A percentile compares a stretch with the other conserved stretches of the same genome.
phyloP scores from a whole-genome alignment of 371 early-diverging fungal genomes.

The Catenaria anguillulae region DNA sequence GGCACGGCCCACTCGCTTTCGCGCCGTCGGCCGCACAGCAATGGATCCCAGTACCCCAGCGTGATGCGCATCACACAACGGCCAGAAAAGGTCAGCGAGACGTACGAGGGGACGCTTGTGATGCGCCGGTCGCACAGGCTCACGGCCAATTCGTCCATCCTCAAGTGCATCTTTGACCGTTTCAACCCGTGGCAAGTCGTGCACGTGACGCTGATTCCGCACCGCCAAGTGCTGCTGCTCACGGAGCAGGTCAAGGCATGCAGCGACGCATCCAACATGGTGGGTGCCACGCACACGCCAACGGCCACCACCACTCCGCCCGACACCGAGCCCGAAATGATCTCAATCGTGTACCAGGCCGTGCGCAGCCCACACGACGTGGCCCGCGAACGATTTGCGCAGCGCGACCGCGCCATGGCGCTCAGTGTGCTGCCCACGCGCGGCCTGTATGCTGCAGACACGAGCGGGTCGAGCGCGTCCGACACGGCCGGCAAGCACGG shows the following conservation, averaged over 20 bases:
- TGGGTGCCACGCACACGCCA: not conserved
- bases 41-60: no score
- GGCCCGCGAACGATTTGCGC: not conserved
- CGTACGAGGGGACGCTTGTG: not conserved
- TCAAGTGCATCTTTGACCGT: not conserved
- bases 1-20: not conserved
- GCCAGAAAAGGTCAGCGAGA: not conserved
- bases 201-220: not conserved
- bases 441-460: not conserved
- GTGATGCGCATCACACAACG: not conserved
- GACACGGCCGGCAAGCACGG: not conserved
- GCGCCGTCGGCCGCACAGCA: no score
- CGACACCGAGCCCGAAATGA: not conserved
- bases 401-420: not conserved
- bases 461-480: not conserved
- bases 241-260: not conserved
- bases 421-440: not conserved
- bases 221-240: not conserved
- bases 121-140: not conserved
- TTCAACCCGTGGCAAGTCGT: constrained; percentile 1
- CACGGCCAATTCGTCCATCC: not conserved
- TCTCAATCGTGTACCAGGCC: not conserved
- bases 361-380: not conserved
- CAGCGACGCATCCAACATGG: not conserved
- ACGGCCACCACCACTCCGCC: not conserved